Evolutionary conservation across 495 filamentous ascomycete genomes (phyloP).

Genomic region (Hypoxylon fragiforme): DNA sequence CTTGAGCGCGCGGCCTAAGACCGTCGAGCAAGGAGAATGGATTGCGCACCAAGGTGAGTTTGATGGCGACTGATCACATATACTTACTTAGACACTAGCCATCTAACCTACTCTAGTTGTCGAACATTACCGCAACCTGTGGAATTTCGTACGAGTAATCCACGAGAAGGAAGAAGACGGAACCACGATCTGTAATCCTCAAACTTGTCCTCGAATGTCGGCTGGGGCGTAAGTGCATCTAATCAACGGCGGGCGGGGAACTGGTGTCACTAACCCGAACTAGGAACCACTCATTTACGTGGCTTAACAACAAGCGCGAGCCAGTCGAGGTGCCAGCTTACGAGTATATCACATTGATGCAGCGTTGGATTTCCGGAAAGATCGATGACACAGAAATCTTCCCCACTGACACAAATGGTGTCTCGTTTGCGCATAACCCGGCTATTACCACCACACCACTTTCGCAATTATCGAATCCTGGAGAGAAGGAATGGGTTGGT

Average conservation of each 20-base stretch:
- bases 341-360: conserved; percentile 89
- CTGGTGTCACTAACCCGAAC: conserved; percentile 18
- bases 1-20: conserved; percentile 82
- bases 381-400: conserved; percentile 85
- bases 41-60: conserved; percentile 85
- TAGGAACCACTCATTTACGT: conserved; percentile 87
- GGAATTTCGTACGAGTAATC: conserved; percentile 80
- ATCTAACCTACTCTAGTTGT: conserved; percentile 62
- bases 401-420: conserved; percentile 69
- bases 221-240: conserved; percentile 74
- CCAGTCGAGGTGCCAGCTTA: conserved; percentile 72
- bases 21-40: conserved; percentile 91
- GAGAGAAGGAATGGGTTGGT: conserved; percentile 74
- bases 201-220: conserved; percentile 86
- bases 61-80: background rate
- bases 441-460: conserved; percentile 63
- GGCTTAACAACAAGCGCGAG: conserved; percentile 70
- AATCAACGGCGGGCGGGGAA: background rate
- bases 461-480: conserved; percentile 60
- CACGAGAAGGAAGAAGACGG: conserved; percentile 76
- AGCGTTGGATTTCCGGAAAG: conserved; percentile 92
- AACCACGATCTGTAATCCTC: conserved; percentile 76
- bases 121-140: conserved; percentile 85
- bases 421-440: conserved; percentile 58
- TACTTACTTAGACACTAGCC: background rate